A percentile compares a stretch with the other conserved stretches of the same genome.
Evolutionary conservation across 164 flowering plant species (phyloP).

Genomic region (Protea cynaroides): DNA sequence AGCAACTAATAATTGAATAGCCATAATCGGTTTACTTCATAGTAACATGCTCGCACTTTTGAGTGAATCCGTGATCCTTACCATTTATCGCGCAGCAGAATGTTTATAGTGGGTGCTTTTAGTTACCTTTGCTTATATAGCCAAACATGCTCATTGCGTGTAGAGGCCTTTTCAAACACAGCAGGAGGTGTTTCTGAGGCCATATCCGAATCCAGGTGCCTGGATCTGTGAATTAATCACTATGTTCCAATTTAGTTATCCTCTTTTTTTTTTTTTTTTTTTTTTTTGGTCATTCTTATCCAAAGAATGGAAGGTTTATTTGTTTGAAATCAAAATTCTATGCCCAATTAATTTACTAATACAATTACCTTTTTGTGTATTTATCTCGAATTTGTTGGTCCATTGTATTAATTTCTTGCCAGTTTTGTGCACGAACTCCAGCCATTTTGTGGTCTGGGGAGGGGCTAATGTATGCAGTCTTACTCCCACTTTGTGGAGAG

Average conservation of each 20-base stretch:
- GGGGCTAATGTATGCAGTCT: too few species aligned
- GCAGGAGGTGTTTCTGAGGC: background rate
- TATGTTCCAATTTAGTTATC: too few species aligned
- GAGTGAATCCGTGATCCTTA: background rate
- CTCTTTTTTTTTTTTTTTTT: background rate
- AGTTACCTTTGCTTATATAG: too few species aligned
- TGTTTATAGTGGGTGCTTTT: background rate
- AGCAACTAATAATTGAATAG: background rate
- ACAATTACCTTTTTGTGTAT: background rate
- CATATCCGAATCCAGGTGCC: background rate
- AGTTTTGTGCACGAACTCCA: too few species aligned
- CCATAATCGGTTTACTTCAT: constrained; percentile 2
- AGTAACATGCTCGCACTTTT: background rate
- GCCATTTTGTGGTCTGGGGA: too few species aligned
- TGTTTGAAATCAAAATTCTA: background rate
- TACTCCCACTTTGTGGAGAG: too few species aligned
- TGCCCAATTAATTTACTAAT: background rate
- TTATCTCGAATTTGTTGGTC: background rate
- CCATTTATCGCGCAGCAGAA: background rate
- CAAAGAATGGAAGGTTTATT: background rate
- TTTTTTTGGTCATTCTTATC: background rate
- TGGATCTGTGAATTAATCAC: background rate
- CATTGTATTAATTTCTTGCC: background rate
- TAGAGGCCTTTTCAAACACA: background rate
- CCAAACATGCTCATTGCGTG: background rate